Evolutionary conservation across 139 green algal genomes (phyloP).

Genomic region (Auxenochlorella pyrenoidosa): DNA sequence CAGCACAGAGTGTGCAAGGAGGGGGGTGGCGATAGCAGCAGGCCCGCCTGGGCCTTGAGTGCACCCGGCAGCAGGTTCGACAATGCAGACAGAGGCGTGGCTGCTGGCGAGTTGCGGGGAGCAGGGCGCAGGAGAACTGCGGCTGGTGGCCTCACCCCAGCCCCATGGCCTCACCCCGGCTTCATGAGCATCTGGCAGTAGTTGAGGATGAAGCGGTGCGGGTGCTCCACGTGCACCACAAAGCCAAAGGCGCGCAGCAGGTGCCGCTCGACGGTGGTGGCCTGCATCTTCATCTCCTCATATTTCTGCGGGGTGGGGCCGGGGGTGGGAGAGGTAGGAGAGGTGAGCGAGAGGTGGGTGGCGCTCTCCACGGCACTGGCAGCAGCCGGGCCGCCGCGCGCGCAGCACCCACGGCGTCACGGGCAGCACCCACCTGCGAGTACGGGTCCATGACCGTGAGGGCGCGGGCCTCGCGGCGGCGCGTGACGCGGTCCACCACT

Average conservation of each 20-base stretch:
- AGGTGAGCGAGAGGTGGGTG: not conserved
- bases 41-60: too few relatives aligned
- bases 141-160: not conserved
- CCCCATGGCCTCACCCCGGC: not conserved
- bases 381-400: too few relatives aligned
- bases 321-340: not conserved
- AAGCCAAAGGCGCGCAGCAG: conserved; percentile 90
- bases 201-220: conserved; percentile 92
- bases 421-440: conserved; percentile 54
- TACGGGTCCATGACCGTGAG: conserved; percentile 70
- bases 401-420: not conserved
- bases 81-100: too few relatives aligned
- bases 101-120: too few relatives aligned
- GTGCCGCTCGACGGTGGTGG: conserved; percentile 80
- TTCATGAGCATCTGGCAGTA: conserved; percentile 54
- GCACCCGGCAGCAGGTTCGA: too few relatives aligned
- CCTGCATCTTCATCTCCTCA: conserved; percentile 65
- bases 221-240: conserved; percentile 89
- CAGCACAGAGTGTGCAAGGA: too few relatives aligned
- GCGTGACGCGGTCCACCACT: conserved; percentile 80
- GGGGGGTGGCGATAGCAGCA: too few relatives aligned
- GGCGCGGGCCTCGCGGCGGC: conserved; percentile 56
- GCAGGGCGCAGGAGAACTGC: too few relatives aligned
- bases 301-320: conserved; percentile 57
- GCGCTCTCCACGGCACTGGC: too few relatives aligned